Percentiles rank a stretch among this genome's conserved stretches.
Conservation (phyloP, 1,284 basidiomycete genomes). For the Boletus albobrunnescens region DNA sequence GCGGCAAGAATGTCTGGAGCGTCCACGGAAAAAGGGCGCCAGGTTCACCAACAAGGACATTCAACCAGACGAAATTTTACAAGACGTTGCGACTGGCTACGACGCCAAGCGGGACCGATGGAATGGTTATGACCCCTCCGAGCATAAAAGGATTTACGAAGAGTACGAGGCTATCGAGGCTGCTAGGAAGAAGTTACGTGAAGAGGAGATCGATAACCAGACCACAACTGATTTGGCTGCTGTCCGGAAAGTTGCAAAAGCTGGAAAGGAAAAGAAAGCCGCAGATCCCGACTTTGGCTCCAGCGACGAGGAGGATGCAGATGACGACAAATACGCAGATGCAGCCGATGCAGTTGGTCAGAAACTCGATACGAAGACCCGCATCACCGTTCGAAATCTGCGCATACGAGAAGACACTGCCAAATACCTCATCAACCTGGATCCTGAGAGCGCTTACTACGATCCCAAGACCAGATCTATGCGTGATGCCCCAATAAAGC, state of each 20-base stretch:
- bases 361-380: constrained; percentile 95
- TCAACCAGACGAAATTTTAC: constrained; percentile 85
- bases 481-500: constrained; percentile 89
- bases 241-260: constrained; percentile 81
- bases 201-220: constrained; percentile 97
- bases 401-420: constrained; percentile 99
- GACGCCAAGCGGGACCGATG: constrained; percentile 96
- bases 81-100: constrained; percentile 79
- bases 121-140: constrained; percentile 94
- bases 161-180: constrained; percentile 94
- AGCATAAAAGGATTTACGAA: constrained; percentile 84
- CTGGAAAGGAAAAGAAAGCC: constrained; percentile 59
- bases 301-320: constrained; percentile 90
- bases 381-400: constrained; percentile 96
- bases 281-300: constrained; percentile 93
- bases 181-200: constrained; percentile 83
- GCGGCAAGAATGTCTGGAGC: constrained; percentile 88
- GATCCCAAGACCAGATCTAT: constrained; percentile 99
- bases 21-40: constrained; percentile 94
- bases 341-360: constrained; percentile 96
- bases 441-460: constrained; percentile 95
- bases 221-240: constrained; percentile 85
- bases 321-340: constrained; percentile 97
- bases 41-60: constrained; percentile 92
- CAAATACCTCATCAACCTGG: constrained; percentile 97